These are phyloP conservation scores for Plasmodium blacklocki DNA, from an alignment of 169 alveolate species.

Conservation along the genomic window DNA sequence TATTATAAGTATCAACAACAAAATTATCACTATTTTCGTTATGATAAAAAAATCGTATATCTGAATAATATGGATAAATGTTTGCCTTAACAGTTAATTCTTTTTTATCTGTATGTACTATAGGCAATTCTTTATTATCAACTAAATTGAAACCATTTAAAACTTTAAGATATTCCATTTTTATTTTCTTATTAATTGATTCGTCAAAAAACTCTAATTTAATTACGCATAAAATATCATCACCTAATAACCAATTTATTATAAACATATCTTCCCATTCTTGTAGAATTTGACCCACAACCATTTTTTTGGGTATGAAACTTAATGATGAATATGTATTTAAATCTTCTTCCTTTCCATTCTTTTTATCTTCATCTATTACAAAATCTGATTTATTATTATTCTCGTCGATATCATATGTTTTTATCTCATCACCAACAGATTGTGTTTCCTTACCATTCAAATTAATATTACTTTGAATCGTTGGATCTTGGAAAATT, in stretches of 20 bases:
- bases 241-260: slow-evolving; percentile 44
- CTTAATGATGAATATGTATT: neutral
- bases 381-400: slow-evolving; percentile 7
- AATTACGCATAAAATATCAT: slow-evolving; percentile 43
- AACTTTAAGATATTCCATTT: slow-evolving; percentile 25
- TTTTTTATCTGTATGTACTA: slow-evolving; percentile 4
- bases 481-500: too few relatives aligned
- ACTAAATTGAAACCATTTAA: slow-evolving; percentile 24
- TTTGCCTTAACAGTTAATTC: slow-evolving; percentile 32
- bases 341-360: slow-evolving; percentile 5
- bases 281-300: slow-evolving; percentile 13
- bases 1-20: slow-evolving; percentile 7
- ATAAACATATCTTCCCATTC: slow-evolving; percentile 18
- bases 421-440: too few relatives aligned
- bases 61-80: slow-evolving; percentile 52
- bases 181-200: slow-evolving; percentile 18
- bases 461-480: too few relatives aligned
- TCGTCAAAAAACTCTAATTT: slow-evolving; percentile 8
- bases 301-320: neutral
- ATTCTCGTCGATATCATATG: neutral
- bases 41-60: slow-evolving; percentile 23
- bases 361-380: slow-evolving; percentile 9
- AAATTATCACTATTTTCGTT: neutral
- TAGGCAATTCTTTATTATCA: slow-evolving; percentile 7
- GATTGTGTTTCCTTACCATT: too few relatives aligned